A percentile compares a stretch with the other conserved stretches of the same genome.
Conservation (phyloP, 1,284 basidiomycete species). For the Bondarzewia mesenterica region DNA sequence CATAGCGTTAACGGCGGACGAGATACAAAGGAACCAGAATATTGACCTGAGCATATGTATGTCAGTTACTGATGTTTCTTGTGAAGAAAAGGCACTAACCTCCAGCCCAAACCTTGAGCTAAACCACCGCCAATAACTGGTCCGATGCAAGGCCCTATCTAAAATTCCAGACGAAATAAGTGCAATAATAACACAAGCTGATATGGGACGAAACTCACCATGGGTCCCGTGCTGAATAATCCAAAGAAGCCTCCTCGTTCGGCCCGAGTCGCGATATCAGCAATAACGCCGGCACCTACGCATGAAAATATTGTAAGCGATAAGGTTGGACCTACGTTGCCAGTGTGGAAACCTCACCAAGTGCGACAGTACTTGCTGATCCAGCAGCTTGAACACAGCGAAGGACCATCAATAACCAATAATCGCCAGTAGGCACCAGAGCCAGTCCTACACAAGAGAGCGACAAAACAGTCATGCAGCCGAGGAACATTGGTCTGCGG, state of each 20-base stretch:
- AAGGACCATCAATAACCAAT: constrained; percentile 40
- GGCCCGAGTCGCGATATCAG: constrained; percentile 29
- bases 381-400: constrained; percentile 40
- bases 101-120: constrained; percentile 56
- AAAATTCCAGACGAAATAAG: neutral
- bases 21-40: constrained; percentile 74
- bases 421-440: constrained; percentile 33
- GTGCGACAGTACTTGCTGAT: constrained; percentile 34
- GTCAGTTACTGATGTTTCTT: neutral
- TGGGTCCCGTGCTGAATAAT: constrained; percentile 26
- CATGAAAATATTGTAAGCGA: neutral
- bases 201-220: too few species aligned
- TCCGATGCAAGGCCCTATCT: constrained; percentile 31
- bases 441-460: constrained; percentile 39
- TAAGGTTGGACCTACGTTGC: neutral
- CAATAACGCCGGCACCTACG: constrained; percentile 30
- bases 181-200: neutral
- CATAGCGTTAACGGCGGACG: constrained; percentile 44
- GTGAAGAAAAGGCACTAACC: constrained; percentile 27
- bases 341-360: constrained; percentile 18
- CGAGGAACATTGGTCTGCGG: constrained; percentile 35
- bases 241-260: constrained; percentile 34
- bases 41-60: constrained; percentile 40
- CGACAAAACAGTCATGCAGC: constrained; percentile 31
- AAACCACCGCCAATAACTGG: constrained; percentile 51